phyloP scores from a whole-genome alignment of 2,329 filamentous ascomycete species.

The Aspergillus uvarum region DNA sequence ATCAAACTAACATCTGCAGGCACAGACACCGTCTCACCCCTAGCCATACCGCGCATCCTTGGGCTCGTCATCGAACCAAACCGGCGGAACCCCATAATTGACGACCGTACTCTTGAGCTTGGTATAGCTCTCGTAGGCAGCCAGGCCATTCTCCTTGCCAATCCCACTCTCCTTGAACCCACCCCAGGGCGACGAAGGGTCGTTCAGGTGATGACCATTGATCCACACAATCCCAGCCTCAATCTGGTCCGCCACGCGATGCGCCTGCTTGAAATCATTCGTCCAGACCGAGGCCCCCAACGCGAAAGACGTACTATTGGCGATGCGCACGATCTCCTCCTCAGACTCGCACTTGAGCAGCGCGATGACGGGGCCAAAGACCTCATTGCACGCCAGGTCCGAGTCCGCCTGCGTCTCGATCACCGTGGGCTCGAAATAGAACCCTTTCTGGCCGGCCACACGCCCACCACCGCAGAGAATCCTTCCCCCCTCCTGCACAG shows the following conservation, averaged over 20 bases:
- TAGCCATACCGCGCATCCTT: constrained; percentile 62
- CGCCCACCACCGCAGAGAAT: constrained; percentile 54
- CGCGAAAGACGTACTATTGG: constrained; percentile 53
- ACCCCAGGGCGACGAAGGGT: constrained; percentile 70
- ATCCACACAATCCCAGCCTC: constrained; percentile 51
- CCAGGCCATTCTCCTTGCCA: constrained; percentile 70
- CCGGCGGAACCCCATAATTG: constrained; percentile 64
- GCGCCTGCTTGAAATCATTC: constrained; percentile 49
- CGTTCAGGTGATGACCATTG: constrained; percentile 66
- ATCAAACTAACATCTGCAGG: too few relatives aligned
- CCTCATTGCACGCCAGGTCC: constrained; percentile 42
- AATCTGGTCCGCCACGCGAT: constrained; percentile 48
- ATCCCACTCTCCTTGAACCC: constrained; percentile 65
- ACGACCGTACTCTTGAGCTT: constrained; percentile 47
- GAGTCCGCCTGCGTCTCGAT: constrained; percentile 28
- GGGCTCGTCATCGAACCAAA: constrained; percentile 66
- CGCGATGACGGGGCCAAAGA: constrained; percentile 54
- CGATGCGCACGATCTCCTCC: constrained; percentile 47
- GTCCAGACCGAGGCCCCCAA: constrained; percentile 55
- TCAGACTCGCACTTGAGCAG: constrained; percentile 50
- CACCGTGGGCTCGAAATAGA: constrained; percentile 51
- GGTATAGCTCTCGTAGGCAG: constrained; percentile 61
- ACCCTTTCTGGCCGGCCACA: constrained; percentile 54
- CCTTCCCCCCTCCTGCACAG: constrained; percentile 43
- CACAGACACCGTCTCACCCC: not conserved